Evolutionary conservation across 164 flowering plant genomes (phyloP), one percentile per base, ranked within the genome.

Genomic region (Umbilicus rupestris): DNA sequence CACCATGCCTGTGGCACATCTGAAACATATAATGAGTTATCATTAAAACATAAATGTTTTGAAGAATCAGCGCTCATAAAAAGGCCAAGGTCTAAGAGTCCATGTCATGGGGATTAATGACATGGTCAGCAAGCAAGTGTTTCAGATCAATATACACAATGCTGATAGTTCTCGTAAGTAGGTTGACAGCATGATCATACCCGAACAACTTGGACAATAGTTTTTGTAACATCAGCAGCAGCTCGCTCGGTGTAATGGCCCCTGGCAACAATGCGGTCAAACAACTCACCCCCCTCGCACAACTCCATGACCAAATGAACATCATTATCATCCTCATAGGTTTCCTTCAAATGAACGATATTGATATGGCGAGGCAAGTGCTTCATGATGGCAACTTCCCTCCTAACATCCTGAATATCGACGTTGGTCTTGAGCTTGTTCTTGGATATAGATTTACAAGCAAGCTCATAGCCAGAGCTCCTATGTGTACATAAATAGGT

Each of bases 291-390:
- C 0, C 97, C 97, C 64, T 90, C 97, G 55, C 97, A 90, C 71
- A 90, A 68, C 73, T 90, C 97, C 97, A 90, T 90, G 7, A 90
- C 97, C 44, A 90, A 72, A 77, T 90, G 97, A 8, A 90, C 97
- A 0, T 87, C 97, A 70, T 73, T 66, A 47, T 85, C 94, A 68
- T 90, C 97, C 82, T 90, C 97, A 63, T 82, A 90, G 5, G 97
- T 83, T 55, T 86, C 94, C 69, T 84, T 90, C 75, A 90, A 77
- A 69, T 69, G 79, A 28, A 90, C 94, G 24, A 90, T 81, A 62
- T 90, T 88, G 0, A 88, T 83, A 71, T 90, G 97, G 50, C 67
- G 50, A 1, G 97, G 94, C 85, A 90, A 69, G 70, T 84, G 86
- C 77, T 71, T 81, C 97, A 90, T 90, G 66, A 90, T 90, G 79